phyloP scores from a whole-genome alignment of 1,284 basidiomycete genomes.

The Heimioporus retisporus region DNA sequence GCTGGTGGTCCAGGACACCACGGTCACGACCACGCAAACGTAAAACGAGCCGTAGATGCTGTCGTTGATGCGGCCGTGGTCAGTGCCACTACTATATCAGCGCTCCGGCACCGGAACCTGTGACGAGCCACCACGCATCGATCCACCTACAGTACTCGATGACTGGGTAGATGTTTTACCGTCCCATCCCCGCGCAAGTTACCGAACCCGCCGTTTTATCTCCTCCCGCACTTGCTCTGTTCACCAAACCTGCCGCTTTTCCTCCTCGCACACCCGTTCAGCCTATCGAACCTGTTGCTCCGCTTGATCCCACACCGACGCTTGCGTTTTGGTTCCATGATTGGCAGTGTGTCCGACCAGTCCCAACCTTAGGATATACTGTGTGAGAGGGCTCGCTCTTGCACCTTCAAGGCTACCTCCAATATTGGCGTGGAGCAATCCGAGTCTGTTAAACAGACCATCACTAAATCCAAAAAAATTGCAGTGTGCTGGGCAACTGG shows the following conservation, averaged over 20 bases:
- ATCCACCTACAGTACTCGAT: constrained; percentile 34
- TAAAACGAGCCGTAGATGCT: constrained; percentile 21
- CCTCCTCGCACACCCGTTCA: not conserved
- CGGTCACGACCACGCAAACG: constrained; percentile 20
- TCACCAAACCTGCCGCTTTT: too few relatives aligned
- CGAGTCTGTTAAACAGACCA: constrained; percentile 17
- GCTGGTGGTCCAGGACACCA: constrained; percentile 18
- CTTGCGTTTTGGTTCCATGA: constrained; percentile 42
- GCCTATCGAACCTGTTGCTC: constrained; percentile 14
- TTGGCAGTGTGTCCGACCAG: constrained; percentile 40
- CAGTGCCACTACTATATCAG: constrained; percentile 7
- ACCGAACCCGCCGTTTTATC: too few relatives aligned
- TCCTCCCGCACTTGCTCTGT: too few relatives aligned
- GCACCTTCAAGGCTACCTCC: constrained; percentile 29
- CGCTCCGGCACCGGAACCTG: constrained; percentile 7
- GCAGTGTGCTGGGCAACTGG: constrained; percentile 14
- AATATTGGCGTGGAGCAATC: constrained; percentile 32
- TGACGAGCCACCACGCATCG: constrained; percentile 28
- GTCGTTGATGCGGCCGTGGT: not conserved
- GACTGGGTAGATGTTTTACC: constrained; percentile 43
- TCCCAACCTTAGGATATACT: constrained; percentile 16
- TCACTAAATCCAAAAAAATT: constrained; percentile 11
- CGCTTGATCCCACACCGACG: not conserved
- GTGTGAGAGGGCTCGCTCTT: constrained; percentile 22
- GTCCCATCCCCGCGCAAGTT: constrained; percentile 3